These are phyloP conservation scores for Metschnikowia cubensis DNA, from an alignment of 805 yeast genomes.

Conservation along the genomic window DNA sequence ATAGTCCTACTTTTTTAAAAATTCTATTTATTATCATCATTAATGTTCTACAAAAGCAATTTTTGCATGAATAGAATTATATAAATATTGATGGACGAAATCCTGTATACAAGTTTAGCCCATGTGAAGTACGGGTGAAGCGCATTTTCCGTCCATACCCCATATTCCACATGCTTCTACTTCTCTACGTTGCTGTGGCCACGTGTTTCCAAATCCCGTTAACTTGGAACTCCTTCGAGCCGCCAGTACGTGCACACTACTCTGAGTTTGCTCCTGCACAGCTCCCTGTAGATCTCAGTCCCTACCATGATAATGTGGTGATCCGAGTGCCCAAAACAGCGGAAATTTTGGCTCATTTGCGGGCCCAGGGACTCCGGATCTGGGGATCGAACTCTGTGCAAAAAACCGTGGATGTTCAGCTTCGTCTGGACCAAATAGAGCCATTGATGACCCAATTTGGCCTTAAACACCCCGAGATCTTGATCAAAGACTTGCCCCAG, in stretches of 20 bases:
- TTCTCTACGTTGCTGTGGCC: slow-evolving; percentile 4
- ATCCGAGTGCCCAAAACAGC: slow-evolving; percentile 37
- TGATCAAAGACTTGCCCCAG: slow-evolving; percentile 57
- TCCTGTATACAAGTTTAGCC: neutral
- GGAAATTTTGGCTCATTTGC: slow-evolving; percentile 16
- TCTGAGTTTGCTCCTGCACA: slow-evolving; percentile 22
- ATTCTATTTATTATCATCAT: too few relatives aligned
- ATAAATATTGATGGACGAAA: too few relatives aligned
- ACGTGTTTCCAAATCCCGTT: slow-evolving; percentile 14
- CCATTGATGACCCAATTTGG: slow-evolving; percentile 14
- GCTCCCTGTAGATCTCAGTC: slow-evolving; percentile 39
- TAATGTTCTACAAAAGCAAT: neutral
- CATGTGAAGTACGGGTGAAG: slow-evolving; percentile 8
- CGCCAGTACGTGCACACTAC: slow-evolving; percentile 25
- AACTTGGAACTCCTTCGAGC: neutral
- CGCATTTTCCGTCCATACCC: neutral
- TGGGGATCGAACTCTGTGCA: slow-evolving; percentile 49
- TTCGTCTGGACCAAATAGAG: slow-evolving; percentile 15
- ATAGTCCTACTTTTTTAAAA: too few relatives aligned
- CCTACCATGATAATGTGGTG: slow-evolving; percentile 43
- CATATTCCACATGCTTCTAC: slow-evolving; percentile 4
- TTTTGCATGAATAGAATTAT: neutral
- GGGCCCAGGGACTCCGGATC: slow-evolving; percentile 19
- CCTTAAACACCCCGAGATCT: slow-evolving; percentile 30
- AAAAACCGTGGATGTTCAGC: slow-evolving; percentile 46